A percentile compares a stretch with the other conserved stretches of the same genome.
phyloP scores from a whole-genome alignment of 148 eudicot genomes.

The Gaultheria prostrata region DNA sequence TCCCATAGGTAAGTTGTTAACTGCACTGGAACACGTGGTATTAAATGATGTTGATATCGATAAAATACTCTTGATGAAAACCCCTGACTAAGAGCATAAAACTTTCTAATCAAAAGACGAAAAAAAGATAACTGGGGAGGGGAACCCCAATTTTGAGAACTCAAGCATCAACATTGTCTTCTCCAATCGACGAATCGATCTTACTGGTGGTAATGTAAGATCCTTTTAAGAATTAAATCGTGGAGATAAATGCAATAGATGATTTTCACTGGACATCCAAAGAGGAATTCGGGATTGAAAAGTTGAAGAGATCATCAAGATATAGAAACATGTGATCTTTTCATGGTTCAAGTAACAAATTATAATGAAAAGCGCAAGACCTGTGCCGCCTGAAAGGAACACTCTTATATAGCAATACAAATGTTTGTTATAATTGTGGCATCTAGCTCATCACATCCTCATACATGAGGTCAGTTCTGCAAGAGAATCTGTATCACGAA shows the following conservation, averaged over 20 bases:
- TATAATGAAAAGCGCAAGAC: not conserved
- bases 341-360: not conserved
- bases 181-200: not conserved
- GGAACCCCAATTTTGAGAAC: not conserved
- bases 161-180: not conserved
- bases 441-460: conserved; percentile 1
- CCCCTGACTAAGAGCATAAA: not conserved
- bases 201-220: not conserved
- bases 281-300: not conserved
- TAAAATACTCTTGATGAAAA: not conserved
- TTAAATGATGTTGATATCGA: conserved; percentile 27
- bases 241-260: not conserved
- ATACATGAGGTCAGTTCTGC: not conserved
- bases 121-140: conserved; percentile 5
- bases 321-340: not conserved
- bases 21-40: conserved; percentile 53
- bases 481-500: not conserved
- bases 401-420: not conserved
- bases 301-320: not conserved
- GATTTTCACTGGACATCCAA: not conserved
- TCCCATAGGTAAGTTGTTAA: conserved; percentile 95
- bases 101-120: not conserved
- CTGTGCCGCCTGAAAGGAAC: not conserved
- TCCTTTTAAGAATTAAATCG: not conserved
- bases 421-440: not conserved